Evolutionary conservation across 768 basidiomycete species (phyloP).

Genomic region (Fibroporia radiculosa): DNA sequence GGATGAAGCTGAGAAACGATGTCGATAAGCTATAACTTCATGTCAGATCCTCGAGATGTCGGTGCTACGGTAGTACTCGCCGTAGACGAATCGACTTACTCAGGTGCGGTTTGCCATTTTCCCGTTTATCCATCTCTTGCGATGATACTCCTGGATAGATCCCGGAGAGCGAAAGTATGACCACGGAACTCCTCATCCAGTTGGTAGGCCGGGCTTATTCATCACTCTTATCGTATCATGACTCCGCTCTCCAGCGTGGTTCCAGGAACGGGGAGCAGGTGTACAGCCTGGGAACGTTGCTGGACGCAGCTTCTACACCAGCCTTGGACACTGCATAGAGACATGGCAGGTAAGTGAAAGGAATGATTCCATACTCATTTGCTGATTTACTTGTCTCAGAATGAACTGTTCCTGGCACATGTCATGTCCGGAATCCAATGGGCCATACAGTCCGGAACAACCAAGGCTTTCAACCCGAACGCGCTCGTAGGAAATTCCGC

Average conservation of each 20-base stretch:
- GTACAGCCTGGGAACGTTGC: constrained; percentile 38
- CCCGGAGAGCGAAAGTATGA: constrained; percentile 42
- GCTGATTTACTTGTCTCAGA: constrained; percentile 28
- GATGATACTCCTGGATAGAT: too few species aligned
- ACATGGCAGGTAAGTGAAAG: constrained; percentile 57
- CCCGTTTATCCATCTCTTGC: too few species aligned
- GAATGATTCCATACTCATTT: neutral
- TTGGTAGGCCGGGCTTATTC: constrained; percentile 36
- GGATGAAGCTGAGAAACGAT: constrained; percentile 1
- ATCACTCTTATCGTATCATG: neutral
- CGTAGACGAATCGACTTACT: constrained; percentile 37
- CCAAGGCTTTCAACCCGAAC: constrained; percentile 51
- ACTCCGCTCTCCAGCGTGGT: constrained; percentile 62
- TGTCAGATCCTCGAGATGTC: constrained; percentile 35
- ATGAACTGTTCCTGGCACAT: constrained; percentile 63
- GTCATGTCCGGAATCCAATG: constrained; percentile 71
- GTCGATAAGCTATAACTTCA: constrained; percentile 35
- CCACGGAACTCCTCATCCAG: constrained; percentile 73
- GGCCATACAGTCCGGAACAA: constrained; percentile 65
- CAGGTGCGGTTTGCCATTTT: constrained; percentile 20
- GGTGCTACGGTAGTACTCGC: constrained; percentile 39
- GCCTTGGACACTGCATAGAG: constrained; percentile 70
- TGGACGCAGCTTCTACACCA: constrained; percentile 81
- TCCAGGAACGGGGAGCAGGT: constrained; percentile 68
- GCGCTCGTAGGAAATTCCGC: constrained; percentile 50